Evolutionary conservation across 139 green algal species (phyloP).

Genomic region (Coelastrella sp.): DNA sequence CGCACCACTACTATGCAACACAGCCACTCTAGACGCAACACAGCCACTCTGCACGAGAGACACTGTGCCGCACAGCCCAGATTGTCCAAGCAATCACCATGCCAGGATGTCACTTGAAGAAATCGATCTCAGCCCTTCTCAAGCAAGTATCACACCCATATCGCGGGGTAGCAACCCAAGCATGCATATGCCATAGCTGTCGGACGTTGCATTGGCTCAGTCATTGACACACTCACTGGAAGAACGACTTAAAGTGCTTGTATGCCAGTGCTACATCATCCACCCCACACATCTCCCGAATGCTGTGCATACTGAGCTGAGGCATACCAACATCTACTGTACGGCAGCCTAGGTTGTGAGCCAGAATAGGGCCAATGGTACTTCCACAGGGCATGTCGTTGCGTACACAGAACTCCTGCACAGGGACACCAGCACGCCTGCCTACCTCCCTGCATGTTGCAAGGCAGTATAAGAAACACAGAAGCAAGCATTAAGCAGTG

Average conservation of each 20-base stretch:
- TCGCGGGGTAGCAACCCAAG: not conserved
- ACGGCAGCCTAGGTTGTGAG: constrained; percentile 82
- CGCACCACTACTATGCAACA: no score
- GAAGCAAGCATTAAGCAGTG: not conserved
- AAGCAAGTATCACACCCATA: no score
- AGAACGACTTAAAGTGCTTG: constrained; percentile 85
- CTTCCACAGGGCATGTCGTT: constrained; percentile 98
- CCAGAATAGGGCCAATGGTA: constrained; percentile 98
- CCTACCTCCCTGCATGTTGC: constrained; percentile 54
- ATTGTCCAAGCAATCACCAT: no score
- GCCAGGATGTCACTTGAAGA: no score
- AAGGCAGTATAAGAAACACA: not conserved
- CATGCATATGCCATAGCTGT: not conserved
- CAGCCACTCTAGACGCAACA: no score
- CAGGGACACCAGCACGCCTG: constrained; percentile 78
- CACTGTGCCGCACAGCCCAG: no score
- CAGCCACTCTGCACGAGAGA: no score
- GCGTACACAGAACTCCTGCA: constrained; percentile 89
- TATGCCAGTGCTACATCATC: constrained; percentile 79
- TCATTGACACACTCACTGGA: constrained; percentile 52
- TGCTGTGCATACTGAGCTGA: constrained; percentile 86
- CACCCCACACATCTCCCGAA: constrained; percentile 87
- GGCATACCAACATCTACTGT: constrained; percentile 93
- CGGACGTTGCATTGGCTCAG: not conserved
- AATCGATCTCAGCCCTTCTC: no score